Evolutionary conservation across 2,329 filamentous ascomycete genomes (phyloP).

Genomic region (Zasmidium angulare): DNA sequence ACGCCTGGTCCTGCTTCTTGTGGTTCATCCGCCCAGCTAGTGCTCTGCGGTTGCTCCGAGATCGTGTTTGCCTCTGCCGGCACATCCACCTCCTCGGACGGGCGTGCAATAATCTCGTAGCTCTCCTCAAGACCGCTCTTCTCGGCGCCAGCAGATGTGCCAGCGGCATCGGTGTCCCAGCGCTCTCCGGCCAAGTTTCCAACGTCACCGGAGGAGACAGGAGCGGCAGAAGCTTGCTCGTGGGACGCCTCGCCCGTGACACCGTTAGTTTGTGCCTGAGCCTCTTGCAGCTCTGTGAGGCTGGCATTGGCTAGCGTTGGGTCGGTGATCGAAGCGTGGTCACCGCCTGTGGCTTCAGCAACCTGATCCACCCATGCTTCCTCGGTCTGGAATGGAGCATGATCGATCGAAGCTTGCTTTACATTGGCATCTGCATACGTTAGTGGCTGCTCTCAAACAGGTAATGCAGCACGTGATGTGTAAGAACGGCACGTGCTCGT

Average conservation of each 20-base stretch:
- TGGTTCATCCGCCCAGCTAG: conserved; percentile 79
- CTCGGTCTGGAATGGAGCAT: conserved; percentile 56
- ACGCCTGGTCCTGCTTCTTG: conserved; percentile 25
- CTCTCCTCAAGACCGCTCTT: conserved; percentile 59
- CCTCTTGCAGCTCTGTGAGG: conserved; percentile 64
- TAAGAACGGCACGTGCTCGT: conserved; percentile 1
- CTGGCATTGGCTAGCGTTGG: conserved; percentile 67
- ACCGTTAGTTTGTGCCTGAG: conserved; percentile 35
- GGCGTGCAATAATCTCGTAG: conserved; percentile 74
- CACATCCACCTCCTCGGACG: conserved; percentile 72
- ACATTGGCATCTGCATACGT: conserved; percentile 36
- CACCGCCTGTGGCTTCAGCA: conserved; percentile 42
- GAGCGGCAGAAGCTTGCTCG: conserved; percentile 33
- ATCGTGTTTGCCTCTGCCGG: conserved; percentile 59
- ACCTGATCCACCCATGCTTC: conserved; percentile 52
- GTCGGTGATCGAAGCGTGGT: conserved; percentile 46
- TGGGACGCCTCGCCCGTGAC: conserved; percentile 29
- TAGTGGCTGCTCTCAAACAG: conserved; percentile 4
- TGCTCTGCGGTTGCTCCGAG: conserved; percentile 42
- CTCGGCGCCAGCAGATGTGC: conserved; percentile 45
- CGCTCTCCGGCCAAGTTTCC: conserved; percentile 61
- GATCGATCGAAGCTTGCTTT: conserved; percentile 43
- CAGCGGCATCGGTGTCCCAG: conserved; percentile 59
- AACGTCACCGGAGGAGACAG: conserved; percentile 41
- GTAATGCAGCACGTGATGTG: conserved; percentile 18